phyloP scores from a whole-genome alignment of 768 basidiomycete genomes.

The Suillus decipiens region DNA sequence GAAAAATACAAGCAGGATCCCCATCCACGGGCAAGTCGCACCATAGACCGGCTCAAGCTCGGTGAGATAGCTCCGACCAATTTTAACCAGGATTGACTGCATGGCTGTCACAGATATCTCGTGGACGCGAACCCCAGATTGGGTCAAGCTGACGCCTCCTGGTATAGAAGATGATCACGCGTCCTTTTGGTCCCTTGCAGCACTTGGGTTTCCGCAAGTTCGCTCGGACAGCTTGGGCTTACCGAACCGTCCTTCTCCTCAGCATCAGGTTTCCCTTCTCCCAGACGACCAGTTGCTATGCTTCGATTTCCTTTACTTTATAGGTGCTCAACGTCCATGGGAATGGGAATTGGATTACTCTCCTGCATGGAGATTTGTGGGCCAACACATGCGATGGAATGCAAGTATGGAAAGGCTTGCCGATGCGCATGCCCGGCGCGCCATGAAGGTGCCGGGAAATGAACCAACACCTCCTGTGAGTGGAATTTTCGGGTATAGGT shows the following conservation, averaged over 20 bases:
- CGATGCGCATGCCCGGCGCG: constrained; percentile 45
- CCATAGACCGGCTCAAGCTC: constrained; percentile 11
- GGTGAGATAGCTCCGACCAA: constrained; percentile 4
- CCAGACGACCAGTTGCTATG: constrained; percentile 30
- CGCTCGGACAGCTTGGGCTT: constrained; percentile 11
- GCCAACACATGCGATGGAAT: constrained; percentile 53
- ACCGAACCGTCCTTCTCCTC: constrained; percentile 20
- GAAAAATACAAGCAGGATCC: constrained; percentile 15
- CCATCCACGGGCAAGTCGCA: constrained; percentile 16
- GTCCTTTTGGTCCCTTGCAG: constrained; percentile 27
- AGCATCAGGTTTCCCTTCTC: constrained; percentile 16
- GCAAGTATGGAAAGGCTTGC: constrained; percentile 43
- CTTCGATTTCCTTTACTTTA: constrained; percentile 28
- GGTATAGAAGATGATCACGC: constrained; percentile 22
- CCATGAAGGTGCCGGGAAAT: constrained; percentile 41
- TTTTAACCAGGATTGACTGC: constrained; percentile 35
- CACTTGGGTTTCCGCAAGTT: constrained; percentile 24
- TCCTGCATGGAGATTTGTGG: constrained; percentile 60
- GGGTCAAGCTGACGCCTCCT: constrained; percentile 21
- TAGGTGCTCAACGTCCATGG: constrained; percentile 46
- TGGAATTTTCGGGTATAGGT: constrained; percentile 8
- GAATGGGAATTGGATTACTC: constrained; percentile 59
- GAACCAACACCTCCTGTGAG: constrained; percentile 49
- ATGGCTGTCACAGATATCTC: constrained; percentile 37
- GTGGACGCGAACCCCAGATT: constrained; percentile 26